A percentile compares a stretch with the other conserved stretches of the same genome.
phyloP scores from a whole-genome alignment of 345 rosid genomes.

The Pugionium cornutum region DNA sequence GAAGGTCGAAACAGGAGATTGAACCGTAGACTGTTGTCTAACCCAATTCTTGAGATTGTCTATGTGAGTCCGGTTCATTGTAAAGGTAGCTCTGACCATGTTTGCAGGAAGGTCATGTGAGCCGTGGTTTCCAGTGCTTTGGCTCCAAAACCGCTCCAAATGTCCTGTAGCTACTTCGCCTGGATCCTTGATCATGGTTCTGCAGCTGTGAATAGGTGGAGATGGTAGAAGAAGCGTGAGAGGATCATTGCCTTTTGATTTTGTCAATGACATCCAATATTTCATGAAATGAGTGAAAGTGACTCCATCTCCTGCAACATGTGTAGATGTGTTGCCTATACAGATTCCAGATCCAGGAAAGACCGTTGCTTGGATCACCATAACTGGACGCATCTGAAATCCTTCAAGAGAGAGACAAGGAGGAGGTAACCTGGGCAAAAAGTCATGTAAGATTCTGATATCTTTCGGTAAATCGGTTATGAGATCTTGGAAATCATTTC shows the following conservation, averaged over 20 bases:
- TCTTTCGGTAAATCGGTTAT: slow-evolving; percentile 36
- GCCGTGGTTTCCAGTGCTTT: background rate
- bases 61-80: slow-evolving; percentile 31
- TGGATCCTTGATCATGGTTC: slow-evolving; percentile 43
- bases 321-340: slow-evolving; percentile 32
- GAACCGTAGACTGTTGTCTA: slow-evolving; percentile 12
- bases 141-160: slow-evolving; percentile 34
- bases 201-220: slow-evolving; percentile 29
- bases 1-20: slow-evolving; percentile 35
- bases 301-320: slow-evolving; percentile 43
- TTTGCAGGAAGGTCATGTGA: slow-evolving; percentile 9
- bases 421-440: slow-evolving; percentile 39
- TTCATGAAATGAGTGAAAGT: slow-evolving; percentile 38
- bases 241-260: slow-evolving; percentile 14
- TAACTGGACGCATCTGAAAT: slow-evolving; percentile 13
- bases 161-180: slow-evolving; percentile 30
- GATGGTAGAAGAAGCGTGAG: slow-evolving; percentile 1
- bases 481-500: slow-evolving; percentile 33
- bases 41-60: slow-evolving; percentile 36
- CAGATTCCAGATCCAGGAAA: slow-evolving; percentile 48
- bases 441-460: slow-evolving; percentile 20
- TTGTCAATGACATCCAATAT: slow-evolving; percentile 43
- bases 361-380: slow-evolving; percentile 40
- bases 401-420: slow-evolving; percentile 19
- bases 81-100: slow-evolving; percentile 44